Evolutionary conservation across 2,329 filamentous ascomycete species (phyloP).

Genomic region (Colletotrichum spaethianum): DNA sequence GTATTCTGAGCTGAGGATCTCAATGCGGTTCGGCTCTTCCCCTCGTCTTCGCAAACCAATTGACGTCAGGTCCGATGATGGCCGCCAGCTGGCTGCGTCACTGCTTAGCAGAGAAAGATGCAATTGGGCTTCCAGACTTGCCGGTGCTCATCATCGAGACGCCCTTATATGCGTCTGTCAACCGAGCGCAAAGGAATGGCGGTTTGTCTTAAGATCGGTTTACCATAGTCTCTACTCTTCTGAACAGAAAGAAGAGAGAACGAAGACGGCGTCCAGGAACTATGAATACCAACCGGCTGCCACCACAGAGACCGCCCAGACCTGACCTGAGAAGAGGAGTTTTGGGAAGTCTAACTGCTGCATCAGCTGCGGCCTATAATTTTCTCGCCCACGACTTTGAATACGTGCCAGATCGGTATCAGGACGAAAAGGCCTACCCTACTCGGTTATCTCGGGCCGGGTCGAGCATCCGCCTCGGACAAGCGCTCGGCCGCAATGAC

Average conservation of each 20-base stretch:
- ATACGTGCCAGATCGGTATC: constrained; percentile 30
- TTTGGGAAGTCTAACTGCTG: constrained; percentile 21
- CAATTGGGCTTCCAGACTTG: not conserved
- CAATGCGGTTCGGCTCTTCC: not conserved
- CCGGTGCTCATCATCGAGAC: not conserved
- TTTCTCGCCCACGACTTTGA: constrained; percentile 38
- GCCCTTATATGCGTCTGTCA: constrained; percentile 31
- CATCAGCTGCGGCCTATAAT: constrained; percentile 28
- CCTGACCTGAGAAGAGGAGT: constrained; percentile 19
- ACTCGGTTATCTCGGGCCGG: constrained; percentile 35
- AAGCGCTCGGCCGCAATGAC: constrained; percentile 27
- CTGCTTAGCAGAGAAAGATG: constrained; percentile 10
- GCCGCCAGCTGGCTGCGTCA: constrained; percentile 25
- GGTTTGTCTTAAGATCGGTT: not conserved
- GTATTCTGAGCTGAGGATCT: not conserved
- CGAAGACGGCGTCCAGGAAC: not conserved
- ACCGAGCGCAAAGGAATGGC: constrained; percentile 4
- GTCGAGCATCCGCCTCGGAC: constrained; percentile 28
- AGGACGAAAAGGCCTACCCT: constrained; percentile 26
- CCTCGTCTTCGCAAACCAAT: constrained; percentile 1
- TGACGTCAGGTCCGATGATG: constrained; percentile 31
- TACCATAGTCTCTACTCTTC: constrained; percentile 1
- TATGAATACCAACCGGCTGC: constrained; percentile 27
- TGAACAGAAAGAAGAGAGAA: not conserved
- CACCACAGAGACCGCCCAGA: constrained; percentile 19